Conservation (phyloP, 2,329 filamentous ascomycete species). For the Zymoseptoria brevis region DNA sequence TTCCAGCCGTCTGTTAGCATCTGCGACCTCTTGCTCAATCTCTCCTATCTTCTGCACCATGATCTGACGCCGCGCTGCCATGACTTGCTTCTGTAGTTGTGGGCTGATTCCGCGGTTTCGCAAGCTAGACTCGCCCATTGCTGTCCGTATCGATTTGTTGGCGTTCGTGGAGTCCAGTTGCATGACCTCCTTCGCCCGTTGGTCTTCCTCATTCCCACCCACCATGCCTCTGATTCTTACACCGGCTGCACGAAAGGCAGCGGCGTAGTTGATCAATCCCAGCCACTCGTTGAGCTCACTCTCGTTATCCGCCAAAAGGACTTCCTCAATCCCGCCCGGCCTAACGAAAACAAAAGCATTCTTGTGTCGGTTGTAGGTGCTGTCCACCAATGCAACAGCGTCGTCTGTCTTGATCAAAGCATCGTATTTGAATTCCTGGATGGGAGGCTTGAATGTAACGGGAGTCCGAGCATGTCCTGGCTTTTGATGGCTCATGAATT, state of each 20-base stretch:
- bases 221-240: constrained; percentile 84
- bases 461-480: constrained; percentile 67
- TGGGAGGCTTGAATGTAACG: constrained; percentile 80
- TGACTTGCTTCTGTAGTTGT: constrained; percentile 79
- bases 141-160: constrained; percentile 54
- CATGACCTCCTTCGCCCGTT: constrained; percentile 59
- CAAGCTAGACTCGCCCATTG: constrained; percentile 65
- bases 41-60: constrained; percentile 79
- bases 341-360: constrained; percentile 87
- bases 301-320: constrained; percentile 83
- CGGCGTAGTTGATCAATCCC: constrained; percentile 90
- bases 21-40: constrained; percentile 67
- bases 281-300: constrained; percentile 95
- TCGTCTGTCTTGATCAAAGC: constrained; percentile 88
- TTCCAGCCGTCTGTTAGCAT: constrained; percentile 70
- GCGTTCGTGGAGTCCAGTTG: constrained; percentile 54
- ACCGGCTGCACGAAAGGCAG: constrained; percentile 84
- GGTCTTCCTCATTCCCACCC: constrained; percentile 66
- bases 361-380: constrained; percentile 88
- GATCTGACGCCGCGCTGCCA: constrained; percentile 69
- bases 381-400: constrained; percentile 79
- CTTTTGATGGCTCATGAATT: constrained; percentile 75
- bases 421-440: constrained; percentile 90
- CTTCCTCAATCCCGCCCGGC: constrained; percentile 79
- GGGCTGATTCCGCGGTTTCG: constrained; percentile 39